These are phyloP conservation scores for Gleditsia sinensis DNA, from an alignment of 306 rosid genomes.

Conservation along the genomic window DNA sequence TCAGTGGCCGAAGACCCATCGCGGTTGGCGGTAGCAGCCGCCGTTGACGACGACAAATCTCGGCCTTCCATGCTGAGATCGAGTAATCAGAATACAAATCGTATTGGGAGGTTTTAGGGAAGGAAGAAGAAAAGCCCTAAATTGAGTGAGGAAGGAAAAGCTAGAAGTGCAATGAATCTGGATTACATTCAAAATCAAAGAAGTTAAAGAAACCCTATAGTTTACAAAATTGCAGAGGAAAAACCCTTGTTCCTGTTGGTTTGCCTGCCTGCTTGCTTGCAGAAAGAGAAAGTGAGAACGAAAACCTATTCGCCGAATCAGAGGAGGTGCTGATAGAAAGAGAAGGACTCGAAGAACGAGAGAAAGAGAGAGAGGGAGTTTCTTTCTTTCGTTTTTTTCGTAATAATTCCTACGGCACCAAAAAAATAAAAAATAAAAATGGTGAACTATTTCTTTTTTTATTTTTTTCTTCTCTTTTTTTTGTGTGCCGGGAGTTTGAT, in stretches of 20 bases:
- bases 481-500: neutral
- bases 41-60: constrained; percentile 58
- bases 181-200: constrained; percentile 40
- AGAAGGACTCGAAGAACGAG: constrained; percentile 15
- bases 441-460: too few species aligned
- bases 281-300: constrained; percentile 1
- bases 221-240: constrained; percentile 24
- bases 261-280: constrained; percentile 31
- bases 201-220: constrained; percentile 2
- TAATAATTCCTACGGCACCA: neutral
- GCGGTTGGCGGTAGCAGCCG: constrained; percentile 50
- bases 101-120: constrained; percentile 32
- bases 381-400: neutral
- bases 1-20: constrained; percentile 64
- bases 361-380: constrained; percentile 14
- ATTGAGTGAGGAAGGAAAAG: constrained; percentile 26
- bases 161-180: constrained; percentile 30
- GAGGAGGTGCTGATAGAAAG: constrained; percentile 47
- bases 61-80: constrained; percentile 85
- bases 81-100: constrained; percentile 50
- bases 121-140: constrained; percentile 44
- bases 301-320: constrained; percentile 53
- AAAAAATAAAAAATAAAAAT: neutral
- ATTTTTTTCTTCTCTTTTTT: too few species aligned
- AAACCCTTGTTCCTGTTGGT: constrained; percentile 32